phyloP scores from a whole-genome alignment of 2,329 filamentous ascomycete genomes.

The Karstenula rhodostoma region DNA sequence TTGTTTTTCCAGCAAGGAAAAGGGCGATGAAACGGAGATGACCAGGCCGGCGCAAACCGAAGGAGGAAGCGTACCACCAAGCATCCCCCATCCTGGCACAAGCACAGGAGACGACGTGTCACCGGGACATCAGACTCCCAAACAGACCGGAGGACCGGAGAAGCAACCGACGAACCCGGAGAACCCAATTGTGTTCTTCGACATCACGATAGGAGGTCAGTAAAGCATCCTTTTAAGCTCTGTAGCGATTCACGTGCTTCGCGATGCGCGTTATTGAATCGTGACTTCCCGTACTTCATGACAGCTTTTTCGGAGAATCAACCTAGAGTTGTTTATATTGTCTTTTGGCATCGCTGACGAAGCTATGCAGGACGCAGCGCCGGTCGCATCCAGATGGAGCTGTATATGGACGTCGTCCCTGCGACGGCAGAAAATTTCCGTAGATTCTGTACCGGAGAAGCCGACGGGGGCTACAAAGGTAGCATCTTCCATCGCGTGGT shows the following conservation, averaged over 20 bases:
- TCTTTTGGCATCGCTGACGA: neutral
- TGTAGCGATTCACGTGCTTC: neutral
- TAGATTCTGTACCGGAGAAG: constrained; percentile 77
- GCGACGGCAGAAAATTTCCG: constrained; percentile 85
- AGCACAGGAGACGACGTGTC: too few species aligned
- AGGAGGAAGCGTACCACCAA: neutral
- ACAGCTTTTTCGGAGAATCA: too few species aligned
- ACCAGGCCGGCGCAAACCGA: constrained; percentile 17
- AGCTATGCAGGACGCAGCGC: constrained; percentile 53
- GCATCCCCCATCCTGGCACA: too few species aligned
- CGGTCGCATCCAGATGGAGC: constrained; percentile 83
- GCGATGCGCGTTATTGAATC: neutral
- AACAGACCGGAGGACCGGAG: constrained; percentile 7
- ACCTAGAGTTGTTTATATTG: neutral
- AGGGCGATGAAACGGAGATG: constrained; percentile 19
- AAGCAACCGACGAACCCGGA: constrained; percentile 20
- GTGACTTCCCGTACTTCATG: too few species aligned
- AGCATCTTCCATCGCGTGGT: constrained; percentile 89
- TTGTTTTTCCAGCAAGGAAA: constrained; percentile 23
- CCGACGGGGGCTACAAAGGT: constrained; percentile 78
- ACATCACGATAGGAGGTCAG: constrained; percentile 23
- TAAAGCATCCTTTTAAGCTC: neutral
- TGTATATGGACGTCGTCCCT: constrained; percentile 82
- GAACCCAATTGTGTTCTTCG: constrained; percentile 29
- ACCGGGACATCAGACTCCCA: too few species aligned